A percentile compares a stretch with the other conserved stretches of the same genome.
Evolutionary conservation across 306 rosid species (phyloP).

Genomic region (Malus domestica): ASM211411v1 NC_041797.1:34089501-34090000

Average conservation of each 20-base stretch:
- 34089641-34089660: slow-evolving; percentile 44
- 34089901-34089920: neutral
- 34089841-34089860: no score
- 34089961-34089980: no score
- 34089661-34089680: neutral
- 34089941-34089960: no score
- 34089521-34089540: neutral
- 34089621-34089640: slow-evolving; percentile 50
- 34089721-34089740: no score
- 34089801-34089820: neutral
- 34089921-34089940: no score
- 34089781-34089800: no score
- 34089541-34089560: slow-evolving; percentile 11
- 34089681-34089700: no score
- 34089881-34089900: neutral
- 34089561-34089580: slow-evolving; percentile 50
- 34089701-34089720: no score
- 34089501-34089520: neutral
- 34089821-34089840: no score
- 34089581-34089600: slow-evolving; percentile 27
- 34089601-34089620: slow-evolving; percentile 45
- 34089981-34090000: no score
- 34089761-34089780: no score
- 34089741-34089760: no score
- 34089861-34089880: neutral